Evolutionary conservation across 768 basidiomycete species (phyloP), one percentile per base, ranked within the genome.

Genomic region (Pulveroboletus sp.): DNA sequence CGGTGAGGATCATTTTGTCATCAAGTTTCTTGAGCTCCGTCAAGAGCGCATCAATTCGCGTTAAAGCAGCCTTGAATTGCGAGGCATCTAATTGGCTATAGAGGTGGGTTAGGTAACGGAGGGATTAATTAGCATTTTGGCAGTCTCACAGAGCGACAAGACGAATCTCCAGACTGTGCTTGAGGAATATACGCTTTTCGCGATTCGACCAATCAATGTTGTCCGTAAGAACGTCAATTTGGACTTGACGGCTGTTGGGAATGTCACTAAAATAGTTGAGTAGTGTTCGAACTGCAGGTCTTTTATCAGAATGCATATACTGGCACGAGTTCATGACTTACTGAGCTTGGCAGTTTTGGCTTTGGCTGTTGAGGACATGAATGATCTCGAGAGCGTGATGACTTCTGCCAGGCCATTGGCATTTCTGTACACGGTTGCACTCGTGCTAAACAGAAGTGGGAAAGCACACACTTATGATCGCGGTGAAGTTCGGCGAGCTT

Each of bases 301-400:
- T 20, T 19, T 40, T 20, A 39, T 52, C 11, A 42, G 44, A 4
- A 31, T 16, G 40, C 23, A 35, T 19, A 43, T 9, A 20, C 7
- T 8, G 20, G 12, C 0, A 2, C n/a, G 16, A 10, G 25, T 34
- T 36, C 27, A 14, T 19, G 23, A 41, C 50, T 58, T 53, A 93
- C 93, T 95, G 55, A 97, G 82, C 72, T 95, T 95, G 3, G 94
- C 94, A 0, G 95, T 97, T 70, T 97, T 97, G 2, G 94, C 94
- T 69, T 97, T 97, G 14, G 94, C 94, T 0, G 92, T 90, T n/a
- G 87, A 87, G 0, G 90, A 85, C 80, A 95, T 90, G 74, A 94
- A 93, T 0, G 81, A 76, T 41, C 93, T 75, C 0, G 90, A 92
- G 23, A 86, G 75, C 0, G 83, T 87, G 47, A 97, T 90, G 32